Evolutionary conservation across 1,284 basidiomycete species (phyloP), one percentile per base, ranked within the genome.

Genomic region (Ustilago xerochloae): DNA sequence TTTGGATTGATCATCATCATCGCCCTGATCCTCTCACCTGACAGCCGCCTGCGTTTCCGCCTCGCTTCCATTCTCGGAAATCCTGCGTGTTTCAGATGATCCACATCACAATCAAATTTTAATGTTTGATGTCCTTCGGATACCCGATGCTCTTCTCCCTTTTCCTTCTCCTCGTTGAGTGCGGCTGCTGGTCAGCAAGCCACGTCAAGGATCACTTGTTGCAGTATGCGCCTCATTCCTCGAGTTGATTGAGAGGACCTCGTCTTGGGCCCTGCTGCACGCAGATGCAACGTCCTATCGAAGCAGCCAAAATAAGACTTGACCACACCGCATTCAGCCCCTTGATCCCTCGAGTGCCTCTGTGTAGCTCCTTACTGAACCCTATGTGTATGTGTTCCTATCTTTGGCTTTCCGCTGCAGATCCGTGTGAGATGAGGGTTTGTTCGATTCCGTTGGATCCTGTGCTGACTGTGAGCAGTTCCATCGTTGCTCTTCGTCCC

Each of bases 11-110:
- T 39, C 35, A 36, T 5, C 18, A 7, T n/a, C 15, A 5, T 13
- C 35, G 13, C 15, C 6, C 20, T 39, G 7, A 6, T 39, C 38
- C n/a, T 39, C 38, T 39, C 16, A 39, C 38, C n/a, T 39, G 38
- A 39, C 38, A 39, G 38, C 22, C 29, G 13, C 52, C 28, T 20
- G 24, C 53, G 12, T 28, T 24, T 36, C 41, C 53, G 30, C 22
- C 24, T 45, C 53, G 29, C 43, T 35, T 45, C 18, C 18, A 32
- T 30, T 39, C 38, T 16, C 13, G 35, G 15, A 36, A 39, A 39
- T 39, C 38, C 18, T 38, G 47, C 22, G 47, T 28, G 50, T 51
- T 51, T 51, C 50, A 51, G 35, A 51, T 51, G 50, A 39, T 39
- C 50, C 36, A 18, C 38, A n/a, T n/a, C n/a, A n/a, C n/a, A n/a